These are phyloP conservation scores for Tylopilus subfusipes DNA, from an alignment of 768 basidiomycete genomes.

Conservation along the genomic window DNA sequence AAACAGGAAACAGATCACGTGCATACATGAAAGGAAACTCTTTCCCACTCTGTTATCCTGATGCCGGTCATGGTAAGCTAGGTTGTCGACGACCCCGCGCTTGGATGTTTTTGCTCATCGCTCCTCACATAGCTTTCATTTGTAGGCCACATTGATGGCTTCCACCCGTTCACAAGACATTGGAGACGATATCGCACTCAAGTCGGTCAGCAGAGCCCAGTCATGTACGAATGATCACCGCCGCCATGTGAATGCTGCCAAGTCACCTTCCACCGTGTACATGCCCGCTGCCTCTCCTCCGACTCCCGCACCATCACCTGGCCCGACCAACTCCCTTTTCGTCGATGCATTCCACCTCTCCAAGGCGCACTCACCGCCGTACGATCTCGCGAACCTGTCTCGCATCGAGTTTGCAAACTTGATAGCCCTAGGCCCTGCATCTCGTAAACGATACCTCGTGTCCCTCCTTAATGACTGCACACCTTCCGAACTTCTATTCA, in stretches of 20 bases:
- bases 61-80: not conserved
- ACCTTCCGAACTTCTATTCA: conserved; percentile 59
- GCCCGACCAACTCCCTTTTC: conserved; percentile 50
- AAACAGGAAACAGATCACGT: conserved; percentile 14
- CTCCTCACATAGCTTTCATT: not conserved
- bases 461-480: conserved; percentile 52
- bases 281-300: conserved; percentile 57
- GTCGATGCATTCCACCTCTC: conserved; percentile 20
- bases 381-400: conserved; percentile 26
- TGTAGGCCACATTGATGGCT: conserved; percentile 6
- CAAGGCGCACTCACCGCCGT: conserved; percentile 8
- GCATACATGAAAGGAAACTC: conserved; percentile 5
- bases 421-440: conserved; percentile 34
- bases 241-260: conserved; percentile 14
- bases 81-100: conserved; percentile 5
- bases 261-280: conserved; percentile 37
- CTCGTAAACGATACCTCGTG: conserved; percentile 51
- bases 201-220: conserved; percentile 7
- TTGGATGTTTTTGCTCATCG: not conserved
- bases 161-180: conserved; percentile 8
- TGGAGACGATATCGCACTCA: conserved; percentile 11
- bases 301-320: conserved; percentile 60
- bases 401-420: conserved; percentile 33
- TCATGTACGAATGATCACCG: conserved; percentile 14
- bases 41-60: conserved; percentile 4